Base-by-base conservation (phyloP, 2,329 filamentous ascomycete species). In the Diaporthe sp. region DNA sequence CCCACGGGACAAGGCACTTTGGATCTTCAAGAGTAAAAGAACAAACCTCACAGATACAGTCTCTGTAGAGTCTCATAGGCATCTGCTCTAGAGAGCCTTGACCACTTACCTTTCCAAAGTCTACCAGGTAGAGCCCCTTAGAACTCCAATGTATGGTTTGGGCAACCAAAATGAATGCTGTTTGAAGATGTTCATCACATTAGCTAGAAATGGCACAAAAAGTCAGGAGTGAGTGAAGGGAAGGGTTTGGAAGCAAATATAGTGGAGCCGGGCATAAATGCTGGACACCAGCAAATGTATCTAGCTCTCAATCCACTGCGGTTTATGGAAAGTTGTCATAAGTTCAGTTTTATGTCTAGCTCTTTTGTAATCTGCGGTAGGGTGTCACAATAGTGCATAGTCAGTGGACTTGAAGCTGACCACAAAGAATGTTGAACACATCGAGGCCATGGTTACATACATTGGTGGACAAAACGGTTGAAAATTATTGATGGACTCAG, bases 31-130 rank as follows among this genome's bases (percentile, higher is more conserved):
- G 1, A 47, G 20, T 4, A 5, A 25, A 13, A 34, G 5, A 34
- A 34, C 17, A 49, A 47, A 65, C 17, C 9, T n/a, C 61, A 34
- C 42, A 49, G 5, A 31, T 20, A 1, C 9, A 31, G 28, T 12
- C 4, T 2, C 10, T 22, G 34, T 34, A 1, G 15, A 0, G 8
- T 44, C 20, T 7, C 5, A 3, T 4, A 2, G 22, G 7, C 0
- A 9, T 44, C 3, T 63, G n/a, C 39, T 44, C 10, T 15, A 22
- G 3, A 25, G 7, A 20, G 9, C 3, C n/a, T 22, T 49, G 15
- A 39, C 37, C 10, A 12, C 12, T 39, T 20, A 42, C 13, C 0
- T 34, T 20, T 9, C 28, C 17, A 34, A 4, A 31, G 15, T n/a
- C 15, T 34, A 28, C 7, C 53, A 57, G 13, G 15, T 12, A 31